Evolutionary conservation across 1,139 yeast genomes (phyloP).

Genomic region (Yamadazyma trypodendri): DNA sequence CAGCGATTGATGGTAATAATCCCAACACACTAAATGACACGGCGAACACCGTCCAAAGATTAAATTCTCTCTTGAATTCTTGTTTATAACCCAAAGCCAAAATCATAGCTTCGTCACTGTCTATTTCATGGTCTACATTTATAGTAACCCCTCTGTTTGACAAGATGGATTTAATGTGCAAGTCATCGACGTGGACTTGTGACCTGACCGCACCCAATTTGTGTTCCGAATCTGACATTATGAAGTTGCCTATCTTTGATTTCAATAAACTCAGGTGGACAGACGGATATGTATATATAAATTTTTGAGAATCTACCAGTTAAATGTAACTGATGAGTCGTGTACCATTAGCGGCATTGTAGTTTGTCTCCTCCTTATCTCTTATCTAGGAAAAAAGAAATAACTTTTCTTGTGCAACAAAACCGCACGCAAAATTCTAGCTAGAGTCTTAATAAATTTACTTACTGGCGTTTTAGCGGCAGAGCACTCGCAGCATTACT

Average conservation of each 20-base stretch:
- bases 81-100: constrained; percentile 71
- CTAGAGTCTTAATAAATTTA: too few relatives aligned
- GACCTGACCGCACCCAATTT: constrained; percentile 31
- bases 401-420: background rate
- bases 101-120: constrained; percentile 54
- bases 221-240: constrained; percentile 17
- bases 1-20: constrained; percentile 67
- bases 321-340: too few relatives aligned
- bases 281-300: background rate
- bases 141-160: constrained; percentile 40
- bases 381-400: constrained; percentile 2
- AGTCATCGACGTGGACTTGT: constrained; percentile 40
- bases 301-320: background rate
- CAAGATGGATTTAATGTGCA: constrained; percentile 38
- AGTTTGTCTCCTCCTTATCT: constrained; percentile 1
- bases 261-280: too few relatives aligned
- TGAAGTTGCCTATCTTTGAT: too few relatives aligned
- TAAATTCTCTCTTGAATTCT: constrained; percentile 70
- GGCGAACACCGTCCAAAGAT: constrained; percentile 59
- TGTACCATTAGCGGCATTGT: background rate
- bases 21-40: constrained; percentile 76
- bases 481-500: too few relatives aligned
- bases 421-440: too few relatives aligned
- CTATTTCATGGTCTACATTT: constrained; percentile 47
- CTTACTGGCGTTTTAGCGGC: too few relatives aligned